A percentile compares a stretch with the other conserved stretches of the same genome.
Conservation (phyloP, 2,329 filamentous ascomycete species). For the Epichloe festucae region DNA sequence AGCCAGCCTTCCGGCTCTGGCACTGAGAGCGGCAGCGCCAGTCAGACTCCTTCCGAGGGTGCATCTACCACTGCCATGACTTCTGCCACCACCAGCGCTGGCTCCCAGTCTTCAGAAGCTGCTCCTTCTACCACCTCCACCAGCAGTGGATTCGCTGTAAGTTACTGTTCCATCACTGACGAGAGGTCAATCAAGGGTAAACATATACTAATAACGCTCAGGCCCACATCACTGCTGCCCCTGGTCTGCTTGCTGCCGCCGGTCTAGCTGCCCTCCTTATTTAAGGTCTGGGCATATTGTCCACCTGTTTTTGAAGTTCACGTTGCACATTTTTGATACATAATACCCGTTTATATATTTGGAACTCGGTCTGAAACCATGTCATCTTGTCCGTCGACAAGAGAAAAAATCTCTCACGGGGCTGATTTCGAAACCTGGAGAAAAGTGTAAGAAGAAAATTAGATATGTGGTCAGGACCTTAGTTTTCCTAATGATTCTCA, state of each 20-base stretch:
- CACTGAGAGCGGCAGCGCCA: slow-evolving; percentile 10
- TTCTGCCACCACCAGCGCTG: background rate
- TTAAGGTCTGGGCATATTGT: slow-evolving; percentile 19
- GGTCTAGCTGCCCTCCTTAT: slow-evolving; percentile 36
- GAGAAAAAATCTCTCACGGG: slow-evolving; percentile 8
- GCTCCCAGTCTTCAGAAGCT: background rate
- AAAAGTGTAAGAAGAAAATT: slow-evolving; percentile 9
- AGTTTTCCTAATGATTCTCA: slow-evolving; percentile 13
- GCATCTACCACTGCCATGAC: slow-evolving; percentile 6
- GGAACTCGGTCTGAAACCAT: slow-evolving; percentile 11
- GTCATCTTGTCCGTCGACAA: slow-evolving; percentile 13
- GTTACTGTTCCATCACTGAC: slow-evolving; percentile 5
- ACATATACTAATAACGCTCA: slow-evolving; percentile 3
- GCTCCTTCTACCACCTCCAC: slow-evolving; percentile 5
- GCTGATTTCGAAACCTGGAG: slow-evolving; percentile 13
- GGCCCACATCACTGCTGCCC: slow-evolving; percentile 32
- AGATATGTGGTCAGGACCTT: slow-evolving; percentile 17
- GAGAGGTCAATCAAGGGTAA: background rate
- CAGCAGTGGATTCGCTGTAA: slow-evolving; percentile 17
- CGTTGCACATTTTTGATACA: slow-evolving; percentile 28
- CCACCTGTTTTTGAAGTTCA: slow-evolving; percentile 12
- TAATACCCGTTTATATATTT: slow-evolving; percentile 27
- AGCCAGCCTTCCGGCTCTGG: slow-evolving; percentile 7
- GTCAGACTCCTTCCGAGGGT: slow-evolving; percentile 7
- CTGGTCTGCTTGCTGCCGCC: slow-evolving; percentile 35